Evolutionary conservation across 2,329 filamentous ascomycete species (phyloP).

Genomic region (Penicillium sp.): DNA sequence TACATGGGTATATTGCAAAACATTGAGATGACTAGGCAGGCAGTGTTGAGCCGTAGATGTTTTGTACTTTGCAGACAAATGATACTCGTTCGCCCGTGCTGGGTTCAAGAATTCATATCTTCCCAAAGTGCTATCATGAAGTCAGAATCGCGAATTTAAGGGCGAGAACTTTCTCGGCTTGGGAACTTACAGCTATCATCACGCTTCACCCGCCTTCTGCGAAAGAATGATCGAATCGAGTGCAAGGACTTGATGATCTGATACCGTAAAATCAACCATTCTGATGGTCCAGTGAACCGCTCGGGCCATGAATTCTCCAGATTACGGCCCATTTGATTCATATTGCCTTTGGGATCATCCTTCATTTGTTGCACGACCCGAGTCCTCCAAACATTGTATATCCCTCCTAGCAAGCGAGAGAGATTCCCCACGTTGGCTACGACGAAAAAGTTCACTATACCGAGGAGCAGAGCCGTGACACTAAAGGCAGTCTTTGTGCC

Average conservation of each 20-base stretch:
- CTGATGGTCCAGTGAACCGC: neutral
- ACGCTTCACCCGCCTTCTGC: neutral
- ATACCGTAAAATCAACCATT: neutral
- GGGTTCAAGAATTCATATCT: neutral
- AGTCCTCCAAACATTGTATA: neutral
- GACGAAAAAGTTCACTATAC: neutral
- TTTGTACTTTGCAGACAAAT: neutral
- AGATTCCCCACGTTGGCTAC: neutral
- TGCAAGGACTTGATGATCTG: neutral
- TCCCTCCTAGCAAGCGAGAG: neutral
- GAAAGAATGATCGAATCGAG: neutral
- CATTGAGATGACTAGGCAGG: neutral
- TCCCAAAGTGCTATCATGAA: neutral
- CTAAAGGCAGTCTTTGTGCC: neutral
- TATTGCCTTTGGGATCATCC: neutral
- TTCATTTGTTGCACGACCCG: neutral
- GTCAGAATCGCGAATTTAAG: neutral
- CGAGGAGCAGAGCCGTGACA: neutral
- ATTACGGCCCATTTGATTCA: neutral
- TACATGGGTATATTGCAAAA: neutral
- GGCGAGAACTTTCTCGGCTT: neutral
- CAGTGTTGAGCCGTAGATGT: no score
- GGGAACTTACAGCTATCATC: neutral
- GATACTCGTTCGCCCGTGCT: neutral
- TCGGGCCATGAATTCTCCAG: neutral